Evolutionary conservation across 441 rosid genomes (phyloP), one percentile per base, ranked within the genome.

Genomic region (Aleurites moluccanus): DNA sequence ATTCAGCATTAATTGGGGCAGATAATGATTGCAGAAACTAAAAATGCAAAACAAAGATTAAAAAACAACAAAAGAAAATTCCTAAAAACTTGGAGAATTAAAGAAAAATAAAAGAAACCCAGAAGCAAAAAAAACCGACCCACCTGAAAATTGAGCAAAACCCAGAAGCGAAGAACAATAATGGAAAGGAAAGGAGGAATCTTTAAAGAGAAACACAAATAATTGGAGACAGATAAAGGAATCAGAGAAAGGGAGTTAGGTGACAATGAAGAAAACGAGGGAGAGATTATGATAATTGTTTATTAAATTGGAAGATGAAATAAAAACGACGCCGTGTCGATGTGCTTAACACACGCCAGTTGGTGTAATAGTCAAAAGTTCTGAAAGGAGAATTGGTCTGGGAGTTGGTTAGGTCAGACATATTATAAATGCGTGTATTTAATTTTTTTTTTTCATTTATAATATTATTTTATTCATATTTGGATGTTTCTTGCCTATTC

Each of bases 301-400:
- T 75, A 21, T 25, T 65, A 53, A 10, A 16, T 47, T 14, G 21
- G 40, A 14, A 64, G 42, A 49, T 45, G 64, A 18, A 61, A 33
- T 1, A 21, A 18, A 83, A 79, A 85, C 86, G 90, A 74, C 88
- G 84, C 61, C 88, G 88, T 86, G 90, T 72, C 88, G 84, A 60
- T 86, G 88, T 86, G 88, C 64, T 73, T 0, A 69, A 30, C 87
- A 86, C 90, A 85, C 85, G 85, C 82, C 86, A 33, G 49, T 21
- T 14, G 30, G 35, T 61, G 47, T 3, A 15, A 47, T 5, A n/a
- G 79, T 77, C 79, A 71, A 77, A 59, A 42, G 65, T 42, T 76
- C 1, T 57, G 47, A 57, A 33, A 14, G 61, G 11, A 38, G 0
- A 3, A 42, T 45, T 21, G 57, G 28, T 55, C 15, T 49, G 7